Evolutionary conservation across 1,284 basidiomycete species (phyloP), one percentile per base, ranked within the genome.

Genomic region (Ustilago nuda): DNA sequence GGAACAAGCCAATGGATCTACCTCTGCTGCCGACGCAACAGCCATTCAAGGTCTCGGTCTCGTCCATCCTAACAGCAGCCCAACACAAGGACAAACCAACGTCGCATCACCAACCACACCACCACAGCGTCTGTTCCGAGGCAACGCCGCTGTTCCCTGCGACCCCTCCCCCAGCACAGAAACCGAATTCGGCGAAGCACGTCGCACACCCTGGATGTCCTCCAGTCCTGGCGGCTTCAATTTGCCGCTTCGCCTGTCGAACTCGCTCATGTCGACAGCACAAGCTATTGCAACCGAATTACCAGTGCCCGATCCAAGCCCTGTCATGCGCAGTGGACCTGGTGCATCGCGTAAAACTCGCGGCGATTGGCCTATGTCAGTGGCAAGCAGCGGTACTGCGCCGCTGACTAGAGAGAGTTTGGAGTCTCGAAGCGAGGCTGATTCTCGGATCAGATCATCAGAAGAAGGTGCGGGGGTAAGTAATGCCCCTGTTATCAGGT

Each of bases 311-410:
- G 60, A 63, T 52, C 54, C 41, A 3, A 61, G 63, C 35, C 48
- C 61, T 23, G 53, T 43, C 27, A 61, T 54, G 57, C 56, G 63
- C 19, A 66, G 59, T 37, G 48, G 23, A 13, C 32, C 23, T 9
- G 35, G 23, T 36, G 53, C n/a, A 2, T 59, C 61, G 17, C 72
- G 72, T 15, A 66, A 61, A 5, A 27, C 55, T 19, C 48, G 61
- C 41, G 68, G 73, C 9, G 73, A 76, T 33, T 76, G 73, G 73
- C 73, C 73, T 19, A 67, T 64, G 58, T 76, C 73, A 2, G 59
- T 76, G 23, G 67, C 60, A 0, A 76, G 73, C 56, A 71, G 66
- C 19, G 67, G 59, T 27, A 74, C 66, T 2, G 35, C 33, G 43
- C 56, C 55, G 3, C 45, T 19, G 4, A 62, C 60, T 46, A 51